Percentiles rank a stretch among this genome's conserved stretches.
Conservation (phyloP, 2,329 filamentous ascomycete genomes). For the Diplodia mutila region DNA sequence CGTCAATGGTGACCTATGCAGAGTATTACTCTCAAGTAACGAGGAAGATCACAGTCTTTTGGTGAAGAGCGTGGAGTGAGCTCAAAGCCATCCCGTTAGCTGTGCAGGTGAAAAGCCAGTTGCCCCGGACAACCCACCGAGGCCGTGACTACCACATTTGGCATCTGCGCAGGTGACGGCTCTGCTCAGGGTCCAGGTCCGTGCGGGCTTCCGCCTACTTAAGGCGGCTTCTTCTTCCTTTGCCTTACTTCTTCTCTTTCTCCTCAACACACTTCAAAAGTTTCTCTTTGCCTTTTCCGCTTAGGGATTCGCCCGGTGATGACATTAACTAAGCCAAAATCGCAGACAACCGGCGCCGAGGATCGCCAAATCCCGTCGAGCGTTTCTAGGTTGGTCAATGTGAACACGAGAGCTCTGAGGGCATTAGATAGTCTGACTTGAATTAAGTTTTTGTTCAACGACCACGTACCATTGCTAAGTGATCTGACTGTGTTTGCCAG, state of each 20-base stretch:
- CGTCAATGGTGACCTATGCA: no score
- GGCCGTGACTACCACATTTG: not conserved
- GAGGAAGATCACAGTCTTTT: no score
- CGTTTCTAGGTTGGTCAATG: not conserved
- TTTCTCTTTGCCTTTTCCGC: not conserved
- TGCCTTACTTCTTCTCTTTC: not conserved
- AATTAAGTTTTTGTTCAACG: not conserved
- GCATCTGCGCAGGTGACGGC: not conserved
- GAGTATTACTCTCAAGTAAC: no score
- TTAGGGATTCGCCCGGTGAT: not conserved
- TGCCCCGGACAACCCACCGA: no score
- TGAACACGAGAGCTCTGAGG: conserved; percentile 15
- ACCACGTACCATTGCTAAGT: not conserved
- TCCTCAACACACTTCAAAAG: not conserved
- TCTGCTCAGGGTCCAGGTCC: conserved; percentile 2
- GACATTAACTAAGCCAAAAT: conserved; percentile 1
- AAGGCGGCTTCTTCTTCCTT: not conserved
- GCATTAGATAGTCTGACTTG: not conserved
- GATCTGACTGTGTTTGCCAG: not conserved
- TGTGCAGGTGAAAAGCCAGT: no score
- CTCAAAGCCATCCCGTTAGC: no score
- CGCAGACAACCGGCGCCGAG: not conserved
- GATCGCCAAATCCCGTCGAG: not conserved
- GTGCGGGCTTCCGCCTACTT: not conserved
- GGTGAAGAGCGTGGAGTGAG: no score